Evolutionary conservation across 352 stramenopile genomes (phyloP), one percentile per base, ranked within the genome.

Genomic region (Phytopythium mirpurense): DNA sequence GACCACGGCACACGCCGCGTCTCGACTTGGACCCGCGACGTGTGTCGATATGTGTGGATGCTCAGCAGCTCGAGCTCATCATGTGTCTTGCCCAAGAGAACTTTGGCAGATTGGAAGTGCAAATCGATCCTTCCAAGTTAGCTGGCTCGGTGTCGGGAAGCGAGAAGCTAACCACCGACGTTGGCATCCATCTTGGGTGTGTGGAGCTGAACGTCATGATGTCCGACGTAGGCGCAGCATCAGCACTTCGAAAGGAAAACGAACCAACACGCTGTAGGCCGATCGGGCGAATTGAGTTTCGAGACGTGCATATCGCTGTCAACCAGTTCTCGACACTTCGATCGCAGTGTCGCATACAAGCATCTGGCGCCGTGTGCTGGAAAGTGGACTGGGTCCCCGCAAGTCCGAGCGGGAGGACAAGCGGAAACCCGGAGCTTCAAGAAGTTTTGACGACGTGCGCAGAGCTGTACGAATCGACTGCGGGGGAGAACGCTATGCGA

Each of bases 81-180:
- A 62, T 63, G n/a, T 82, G 80, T 23, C 64, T 90, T 36, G 36
- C 78, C 2, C 65, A 83, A 27, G 79, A 88, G 41, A 88, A 90
- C 50, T 75, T 88, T 54, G 62, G 54, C 16, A 58, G 57, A 11
- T 41, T 54, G 15, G 61, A 78, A 36, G 23, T 65, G 18, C 2
- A 42, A 18, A 36, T 45, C 3, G 48, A 54, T 24, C n/a, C 1
- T 5, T 23, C 5, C 7, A 26, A 43, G 6, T n/a, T 34, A 23
- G 26, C 16, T 47, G n/a, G 12, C 45, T 50, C 6, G 34, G 2
- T 46, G 46, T 43, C 53, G 29, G 57, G 69, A 23, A 72, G 81
- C 41, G 74, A 90, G 34, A 65, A 74, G 29, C 64, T 74, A 63
- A 41, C 71, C 3, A 59, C 68, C 2, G 65, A 81, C 8, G 58